Base-by-base conservation (phyloP, 768 basidiomycete genomes). In the Boletellus ananas region DNA sequence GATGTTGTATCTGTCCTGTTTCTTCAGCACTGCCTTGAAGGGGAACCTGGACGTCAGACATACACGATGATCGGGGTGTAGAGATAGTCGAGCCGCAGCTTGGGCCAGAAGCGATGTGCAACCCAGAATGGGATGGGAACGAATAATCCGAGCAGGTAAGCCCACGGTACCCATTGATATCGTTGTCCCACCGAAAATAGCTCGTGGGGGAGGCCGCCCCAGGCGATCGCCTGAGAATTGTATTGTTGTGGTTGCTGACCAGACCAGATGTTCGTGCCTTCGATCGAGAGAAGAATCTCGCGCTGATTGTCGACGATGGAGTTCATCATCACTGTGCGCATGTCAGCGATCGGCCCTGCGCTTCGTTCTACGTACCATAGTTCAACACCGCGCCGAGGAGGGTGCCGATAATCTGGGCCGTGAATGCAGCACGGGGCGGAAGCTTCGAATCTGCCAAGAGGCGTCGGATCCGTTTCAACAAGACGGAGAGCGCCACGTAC, bases 271-370 rank as follows among this genome's bases (percentile, higher is more conserved):
- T 62, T 64, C 29, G 83, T 80, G 27, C 81, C 81, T 57, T 84
- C 69, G 1, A 79, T 73, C 10, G 74, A 76, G 18, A 83, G 65
- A 4, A 85, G 62, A 29, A 80, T 77, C 1, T 74, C 71, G 0
- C 74, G 70, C 41, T 82, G 77, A 35, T 63, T 72, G 42, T 72
- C 69, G 58, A 85, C 72, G 51, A 85, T 79, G 1, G 74, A 73
- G 54, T 79, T 81, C 81, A 83, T 82, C 45, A 85, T 57, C 39
- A 81, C 76, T 68, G 73, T 23, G 58, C 73, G 44, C 72, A 27
- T 56, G 23, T 6, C 0, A 23, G 27, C 12, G 5, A 35, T 20
- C 12, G 8, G 12, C 23, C 23, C 23, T 11, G 29, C 10, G 29
- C n/a, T 10, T 3, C 66, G 74, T 20, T 73, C 70, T 47, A 67